Percentiles rank a stretch among this genome's conserved stretches.
Evolutionary conservation across 2,329 filamentous ascomycete species (phyloP).

Genomic region (Nannizziopsis barbatae): DNA sequence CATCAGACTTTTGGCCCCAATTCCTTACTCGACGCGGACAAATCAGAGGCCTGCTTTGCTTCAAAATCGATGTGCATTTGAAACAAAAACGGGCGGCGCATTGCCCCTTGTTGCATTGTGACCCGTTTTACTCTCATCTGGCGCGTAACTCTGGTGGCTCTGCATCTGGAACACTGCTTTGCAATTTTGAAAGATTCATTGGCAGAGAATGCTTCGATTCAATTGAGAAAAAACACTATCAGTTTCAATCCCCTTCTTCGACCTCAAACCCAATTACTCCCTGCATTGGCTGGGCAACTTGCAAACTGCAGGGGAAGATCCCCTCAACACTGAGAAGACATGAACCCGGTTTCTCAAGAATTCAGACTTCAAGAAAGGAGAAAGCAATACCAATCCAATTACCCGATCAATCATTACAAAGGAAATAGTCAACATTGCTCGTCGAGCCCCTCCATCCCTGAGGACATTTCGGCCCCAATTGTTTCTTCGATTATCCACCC

Average conservation of each 20-base stretch:
- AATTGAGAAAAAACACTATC: conserved; percentile 17
- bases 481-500: conserved; percentile 18
- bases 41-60: not conserved
- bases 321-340: conserved; percentile 7
- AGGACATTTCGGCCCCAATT: conserved; percentile 3
- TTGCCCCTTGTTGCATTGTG: conserved; percentile 1
- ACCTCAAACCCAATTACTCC: conserved; percentile 11
- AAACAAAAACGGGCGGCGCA: conserved; percentile 8
- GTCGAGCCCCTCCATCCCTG: not conserved
- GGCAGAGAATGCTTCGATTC: conserved; percentile 12
- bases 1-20: not conserved
- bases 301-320: conserved; percentile 8
- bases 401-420: conserved; percentile 14
- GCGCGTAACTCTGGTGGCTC: not conserved
- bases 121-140: conserved; percentile 3
- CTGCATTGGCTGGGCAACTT: conserved; percentile 11
- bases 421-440: conserved; percentile 6
- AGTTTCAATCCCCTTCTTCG: conserved; percentile 13
- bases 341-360: conserved; percentile 15
- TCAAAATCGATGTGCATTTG: not conserved
- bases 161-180: not conserved
- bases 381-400: conserved; percentile 14
- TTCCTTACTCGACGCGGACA: not conserved
- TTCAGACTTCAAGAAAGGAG: conserved; percentile 6
- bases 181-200: conserved; percentile 12